A percentile compares a stretch with the other conserved stretches of the same genome.
These are phyloP conservation scores for Solanum gandarillasii DNA, from an alignment of 257 asterid genomes.

Conservation along the genomic window DNA sequence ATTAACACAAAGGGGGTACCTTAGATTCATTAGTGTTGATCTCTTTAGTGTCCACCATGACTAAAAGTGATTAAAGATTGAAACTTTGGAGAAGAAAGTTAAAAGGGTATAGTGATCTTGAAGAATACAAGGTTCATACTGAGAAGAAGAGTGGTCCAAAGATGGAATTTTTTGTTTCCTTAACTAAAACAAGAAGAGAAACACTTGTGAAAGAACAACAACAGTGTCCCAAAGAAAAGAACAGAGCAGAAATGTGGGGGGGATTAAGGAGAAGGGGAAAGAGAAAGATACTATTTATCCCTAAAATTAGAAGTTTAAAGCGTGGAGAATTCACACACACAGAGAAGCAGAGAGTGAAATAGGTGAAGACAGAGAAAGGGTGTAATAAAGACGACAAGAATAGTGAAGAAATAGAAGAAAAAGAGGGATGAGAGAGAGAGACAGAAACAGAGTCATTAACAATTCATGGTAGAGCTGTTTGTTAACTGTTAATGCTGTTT, in stretches of 20 bases:
- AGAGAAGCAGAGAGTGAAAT: not conserved
- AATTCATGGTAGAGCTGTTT: not conserved
- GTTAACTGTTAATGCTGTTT: not conserved
- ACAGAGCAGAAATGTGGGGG: not conserved
- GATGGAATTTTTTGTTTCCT: not conserved
- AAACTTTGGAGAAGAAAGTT: not conserved
- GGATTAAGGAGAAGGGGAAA: not conserved
- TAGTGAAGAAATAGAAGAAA: not conserved
- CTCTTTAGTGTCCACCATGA: slow-evolving; percentile 40
- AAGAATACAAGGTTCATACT: slow-evolving; percentile 20
- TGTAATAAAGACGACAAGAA: not conserved
- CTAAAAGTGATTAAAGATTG: not conserved
- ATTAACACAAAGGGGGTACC: slow-evolving; percentile 15
- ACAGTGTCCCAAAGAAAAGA: slow-evolving; percentile 3
- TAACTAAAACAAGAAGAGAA: slow-evolving; percentile 10
- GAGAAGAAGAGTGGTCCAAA: not conserved
- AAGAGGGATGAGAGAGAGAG: not conserved
- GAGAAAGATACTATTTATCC: not conserved
- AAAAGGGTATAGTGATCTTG: slow-evolving; percentile 13
- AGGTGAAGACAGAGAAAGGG: not conserved
- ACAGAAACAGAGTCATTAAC: not conserved
- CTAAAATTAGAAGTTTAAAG: not conserved
- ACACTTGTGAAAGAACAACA: slow-evolving; percentile 19
- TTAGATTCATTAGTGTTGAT: slow-evolving; percentile 37
- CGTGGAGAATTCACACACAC: not conserved